Conservation (phyloP, 805 yeast species). For the Candida golubevii region DNA sequence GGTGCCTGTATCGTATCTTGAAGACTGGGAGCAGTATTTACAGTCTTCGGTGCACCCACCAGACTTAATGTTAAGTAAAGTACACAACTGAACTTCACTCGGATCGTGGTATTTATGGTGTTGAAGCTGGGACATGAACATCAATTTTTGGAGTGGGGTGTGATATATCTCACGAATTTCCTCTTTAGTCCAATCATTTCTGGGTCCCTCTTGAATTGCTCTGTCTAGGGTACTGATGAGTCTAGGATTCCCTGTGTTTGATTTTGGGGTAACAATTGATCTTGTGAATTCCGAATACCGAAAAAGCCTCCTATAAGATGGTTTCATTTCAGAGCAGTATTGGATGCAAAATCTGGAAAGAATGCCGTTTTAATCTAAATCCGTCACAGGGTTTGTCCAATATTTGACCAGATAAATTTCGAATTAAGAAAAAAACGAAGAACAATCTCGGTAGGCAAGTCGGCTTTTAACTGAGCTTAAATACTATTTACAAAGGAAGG, state of each 20-base stretch:
- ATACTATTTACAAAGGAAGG: neutral
- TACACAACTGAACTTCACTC: conserved; percentile 66
- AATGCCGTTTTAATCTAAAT: no score
- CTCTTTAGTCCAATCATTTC: conserved; percentile 52
- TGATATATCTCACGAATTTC: conserved; percentile 59
- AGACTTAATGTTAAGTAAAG: conserved; percentile 67
- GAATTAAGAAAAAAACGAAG: neutral
- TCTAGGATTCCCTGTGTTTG: neutral
- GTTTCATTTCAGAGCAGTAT: neutral
- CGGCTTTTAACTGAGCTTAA: neutral
- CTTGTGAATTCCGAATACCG: neutral
- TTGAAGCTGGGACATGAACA: conserved; percentile 56
- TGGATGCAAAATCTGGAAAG: conserved; percentile 3
- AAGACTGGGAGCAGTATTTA: conserved; percentile 75
- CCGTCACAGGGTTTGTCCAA: neutral
- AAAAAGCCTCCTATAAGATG: conserved; percentile 3
- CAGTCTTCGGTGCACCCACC: conserved; percentile 86
- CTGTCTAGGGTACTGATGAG: conserved; percentile 1
- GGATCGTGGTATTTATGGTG: conserved; percentile 69
- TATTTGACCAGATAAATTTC: no score
- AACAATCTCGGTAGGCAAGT: neutral
- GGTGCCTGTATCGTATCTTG: conserved; percentile 65
- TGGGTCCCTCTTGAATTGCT: conserved; percentile 10
- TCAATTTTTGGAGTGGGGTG: conserved; percentile 61
- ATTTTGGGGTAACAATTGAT: neutral